These are phyloP conservation scores for Vitis hybrid DNA, from an alignment of 177 flowering plant genomes.

Conservation along the genomic window DNA sequence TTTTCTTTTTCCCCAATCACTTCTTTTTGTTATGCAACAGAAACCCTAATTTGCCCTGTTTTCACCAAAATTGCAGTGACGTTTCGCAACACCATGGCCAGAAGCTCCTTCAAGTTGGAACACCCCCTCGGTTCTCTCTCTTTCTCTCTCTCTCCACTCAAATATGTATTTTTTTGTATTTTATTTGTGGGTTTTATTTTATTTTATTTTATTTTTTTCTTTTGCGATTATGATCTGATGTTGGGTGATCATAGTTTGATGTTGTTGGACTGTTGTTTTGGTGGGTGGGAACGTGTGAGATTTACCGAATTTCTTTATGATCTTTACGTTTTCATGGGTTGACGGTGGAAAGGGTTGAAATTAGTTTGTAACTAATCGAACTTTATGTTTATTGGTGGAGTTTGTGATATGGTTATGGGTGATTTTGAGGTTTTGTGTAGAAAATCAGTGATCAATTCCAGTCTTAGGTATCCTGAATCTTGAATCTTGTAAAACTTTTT, in stretches of 20 bases:
- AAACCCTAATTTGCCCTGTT: constrained; percentile 7
- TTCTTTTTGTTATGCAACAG: too few relatives aligned
- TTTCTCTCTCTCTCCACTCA: constrained; percentile 8
- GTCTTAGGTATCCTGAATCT: not conserved
- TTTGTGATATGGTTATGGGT: not conserved
- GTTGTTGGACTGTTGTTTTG: too few relatives aligned
- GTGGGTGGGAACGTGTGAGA: not conserved
- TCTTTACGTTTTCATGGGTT: not conserved
- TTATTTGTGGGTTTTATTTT: not conserved
- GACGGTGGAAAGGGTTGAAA: not conserved
- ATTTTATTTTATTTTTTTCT: not conserved
- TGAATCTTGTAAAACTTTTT: too few relatives aligned
- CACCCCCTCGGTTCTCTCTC: constrained; percentile 46
- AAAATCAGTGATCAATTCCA: not conserved
- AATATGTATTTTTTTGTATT: not conserved
- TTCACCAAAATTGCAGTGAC: not conserved
- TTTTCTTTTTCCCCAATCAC: too few relatives aligned
- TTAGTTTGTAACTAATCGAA: not conserved
- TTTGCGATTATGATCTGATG: not conserved
- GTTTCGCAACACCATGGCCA: constrained; percentile 31
- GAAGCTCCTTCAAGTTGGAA: constrained; percentile 54
- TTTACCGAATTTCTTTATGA: not conserved
- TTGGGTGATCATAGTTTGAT: too few relatives aligned
- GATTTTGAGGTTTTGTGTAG: not conserved
- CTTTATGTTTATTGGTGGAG: not conserved